Evolutionary conservation across 495 filamentous ascomycete genomes (phyloP).

Genomic region (Venustampulla echinocandica): DNA sequence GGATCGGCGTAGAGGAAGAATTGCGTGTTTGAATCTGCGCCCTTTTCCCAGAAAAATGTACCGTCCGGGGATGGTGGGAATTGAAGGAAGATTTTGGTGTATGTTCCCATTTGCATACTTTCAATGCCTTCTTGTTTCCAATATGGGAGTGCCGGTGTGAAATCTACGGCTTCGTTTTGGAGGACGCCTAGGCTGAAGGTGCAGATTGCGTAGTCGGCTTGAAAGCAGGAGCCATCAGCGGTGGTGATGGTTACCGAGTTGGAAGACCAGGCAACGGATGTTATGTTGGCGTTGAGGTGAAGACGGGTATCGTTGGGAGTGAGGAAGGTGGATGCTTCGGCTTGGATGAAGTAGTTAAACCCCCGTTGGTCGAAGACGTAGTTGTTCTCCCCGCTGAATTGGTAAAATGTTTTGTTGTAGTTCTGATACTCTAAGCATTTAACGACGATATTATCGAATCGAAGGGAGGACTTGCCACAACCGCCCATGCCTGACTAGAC

Average conservation of each 20-base stretch:
- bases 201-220: slow-evolving; percentile 40
- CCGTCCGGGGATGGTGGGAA: slow-evolving; percentile 36
- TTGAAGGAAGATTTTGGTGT: slow-evolving; percentile 72
- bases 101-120: slow-evolving; percentile 64
- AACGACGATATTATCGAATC: neutral
- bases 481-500: neutral
- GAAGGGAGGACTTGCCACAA: slow-evolving; percentile 2
- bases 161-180: slow-evolving; percentile 53
- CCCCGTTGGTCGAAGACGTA: slow-evolving; percentile 59
- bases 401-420: slow-evolving; percentile 32
- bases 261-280: slow-evolving; percentile 43
- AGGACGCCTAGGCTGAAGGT: slow-evolving; percentile 52
- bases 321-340: slow-evolving; percentile 56
- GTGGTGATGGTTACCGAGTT: slow-evolving; percentile 45
- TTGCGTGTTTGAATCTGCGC: slow-evolving; percentile 38
- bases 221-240: slow-evolving; percentile 47
- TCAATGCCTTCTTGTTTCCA: slow-evolving; percentile 62
- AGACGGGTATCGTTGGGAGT: slow-evolving; percentile 47
- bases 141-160: slow-evolving; percentile 50
- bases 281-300: slow-evolving; percentile 50
- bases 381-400: slow-evolving; percentile 49
- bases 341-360: slow-evolving; percentile 51
- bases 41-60: slow-evolving; percentile 57
- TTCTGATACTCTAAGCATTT: neutral
- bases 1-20: slow-evolving; percentile 66